Percentiles rank a stretch among this genome's conserved stretches.
Evolutionary conservation across 2,329 filamentous ascomycete species (phyloP).

Genomic region (Botryotinia narcissicola): DNA sequence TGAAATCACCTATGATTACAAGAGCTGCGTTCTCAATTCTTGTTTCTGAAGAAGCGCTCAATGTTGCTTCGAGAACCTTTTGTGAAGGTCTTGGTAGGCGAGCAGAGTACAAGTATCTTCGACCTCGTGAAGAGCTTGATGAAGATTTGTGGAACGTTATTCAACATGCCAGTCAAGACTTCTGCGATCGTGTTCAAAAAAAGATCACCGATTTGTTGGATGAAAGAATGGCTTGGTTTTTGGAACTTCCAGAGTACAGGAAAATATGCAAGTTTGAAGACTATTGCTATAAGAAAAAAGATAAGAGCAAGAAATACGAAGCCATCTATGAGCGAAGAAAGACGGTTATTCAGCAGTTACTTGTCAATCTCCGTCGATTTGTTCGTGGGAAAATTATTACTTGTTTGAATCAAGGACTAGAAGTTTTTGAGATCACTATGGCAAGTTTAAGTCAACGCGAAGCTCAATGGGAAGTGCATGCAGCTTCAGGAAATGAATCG

Average conservation of each 20-base stretch:
- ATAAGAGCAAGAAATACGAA: background rate
- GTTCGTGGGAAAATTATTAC: conserved; percentile 19
- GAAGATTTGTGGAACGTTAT: conserved; percentile 56
- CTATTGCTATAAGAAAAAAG: conserved; percentile 14
- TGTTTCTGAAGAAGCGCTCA: conserved; percentile 60
- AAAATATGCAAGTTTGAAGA: conserved; percentile 34
- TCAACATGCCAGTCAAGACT: conserved; percentile 55
- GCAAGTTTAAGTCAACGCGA: background rate
- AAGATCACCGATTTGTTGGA: conserved; percentile 39
- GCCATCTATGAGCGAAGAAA: conserved; percentile 13
- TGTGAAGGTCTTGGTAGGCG: background rate
- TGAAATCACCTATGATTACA: conserved; percentile 46
- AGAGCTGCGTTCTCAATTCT: conserved; percentile 56
- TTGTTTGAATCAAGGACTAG: background rate
- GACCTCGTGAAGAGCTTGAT: conserved; percentile 47
- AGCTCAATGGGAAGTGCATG: background rate
- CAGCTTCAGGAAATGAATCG: background rate
- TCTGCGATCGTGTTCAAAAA: conserved; percentile 48
- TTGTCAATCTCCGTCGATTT: conserved; percentile 11
- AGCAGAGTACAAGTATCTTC: conserved; percentile 44
- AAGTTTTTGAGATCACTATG: background rate
- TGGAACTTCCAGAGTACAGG: conserved; percentile 34
- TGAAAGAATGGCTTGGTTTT: conserved; percentile 42
- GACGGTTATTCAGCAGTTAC: background rate
- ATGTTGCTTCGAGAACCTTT: conserved; percentile 21